phyloP scores from a whole-genome alignment of 1,139 yeast genomes.

The Lodderomyces metapsilosis region DNA sequence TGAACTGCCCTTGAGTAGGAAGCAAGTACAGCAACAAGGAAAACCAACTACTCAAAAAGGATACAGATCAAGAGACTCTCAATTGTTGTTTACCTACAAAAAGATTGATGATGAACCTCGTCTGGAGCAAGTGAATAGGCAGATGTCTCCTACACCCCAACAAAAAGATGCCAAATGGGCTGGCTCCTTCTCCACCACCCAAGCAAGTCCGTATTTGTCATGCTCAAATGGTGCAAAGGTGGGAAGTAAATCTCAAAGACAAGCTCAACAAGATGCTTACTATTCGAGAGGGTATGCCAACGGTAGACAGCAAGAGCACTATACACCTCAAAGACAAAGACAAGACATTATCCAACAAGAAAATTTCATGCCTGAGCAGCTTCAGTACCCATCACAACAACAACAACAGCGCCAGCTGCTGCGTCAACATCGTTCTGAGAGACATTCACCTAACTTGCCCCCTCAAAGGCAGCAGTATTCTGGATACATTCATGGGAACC shows the following conservation, averaged over 20 bases:
- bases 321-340: not conserved
- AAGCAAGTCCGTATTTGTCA: not conserved
- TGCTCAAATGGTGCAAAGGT: conserved; percentile 7
- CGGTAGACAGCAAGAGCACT: not conserved
- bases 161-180: not conserved
- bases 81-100: conserved; percentile 32
- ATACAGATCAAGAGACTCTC: conserved; percentile 26
- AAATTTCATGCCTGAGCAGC: conserved; percentile 2
- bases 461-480: not conserved
- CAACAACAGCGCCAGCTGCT: conserved; percentile 6
- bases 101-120: conserved; percentile 12
- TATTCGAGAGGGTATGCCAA: not conserved
- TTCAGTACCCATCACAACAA: conserved; percentile 6
- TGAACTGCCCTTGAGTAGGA: conserved; percentile 3
- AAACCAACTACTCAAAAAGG: conserved; percentile 8
- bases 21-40: conserved; percentile 4
- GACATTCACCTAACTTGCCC: not conserved
- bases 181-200: not conserved
- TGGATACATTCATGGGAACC: not conserved
- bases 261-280: not conserved
- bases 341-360: not conserved
- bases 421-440: conserved; percentile 4
- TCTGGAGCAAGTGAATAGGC: not conserved
- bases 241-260: not conserved
- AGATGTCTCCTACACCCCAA: not conserved